Conservation (phyloP, 768 basidiomycete species). For the Hygrophorus russula region DNA sequence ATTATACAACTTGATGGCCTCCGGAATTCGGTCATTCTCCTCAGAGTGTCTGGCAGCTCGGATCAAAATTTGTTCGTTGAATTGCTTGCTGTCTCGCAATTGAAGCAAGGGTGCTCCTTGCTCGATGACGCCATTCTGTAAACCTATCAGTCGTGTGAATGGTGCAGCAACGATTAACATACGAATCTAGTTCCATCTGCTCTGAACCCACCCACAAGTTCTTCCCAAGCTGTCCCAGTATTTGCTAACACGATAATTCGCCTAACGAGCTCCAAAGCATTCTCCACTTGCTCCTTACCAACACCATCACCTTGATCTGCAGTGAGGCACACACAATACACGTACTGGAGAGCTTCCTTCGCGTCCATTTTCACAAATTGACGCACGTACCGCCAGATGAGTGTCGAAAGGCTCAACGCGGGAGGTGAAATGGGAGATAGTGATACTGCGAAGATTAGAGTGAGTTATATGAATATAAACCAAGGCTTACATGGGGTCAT, state of each 20-base stretch:
- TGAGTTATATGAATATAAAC: not conserved
- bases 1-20: slow-evolving; percentile 94
- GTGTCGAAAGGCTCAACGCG: slow-evolving; percentile 68
- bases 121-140: slow-evolving; percentile 78
- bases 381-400: slow-evolving; percentile 88
- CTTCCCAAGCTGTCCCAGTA: slow-evolving; percentile 77
- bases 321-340: slow-evolving; percentile 74
- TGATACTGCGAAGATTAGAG: slow-evolving; percentile 37
- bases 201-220: slow-evolving; percentile 88
- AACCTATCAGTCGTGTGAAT: not conserved
- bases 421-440: slow-evolving; percentile 58
- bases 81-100: slow-evolving; percentile 52
- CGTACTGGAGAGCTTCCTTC: slow-evolving; percentile 89
- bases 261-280: slow-evolving; percentile 69
- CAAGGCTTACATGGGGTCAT: slow-evolving; percentile 60
- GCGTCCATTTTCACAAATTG: slow-evolving; percentile 91
- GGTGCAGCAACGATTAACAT: slow-evolving; percentile 20
- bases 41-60: slow-evolving; percentile 75
- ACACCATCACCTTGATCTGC: slow-evolving; percentile 57
- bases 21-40: slow-evolving; percentile 73
- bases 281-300: slow-evolving; percentile 79
- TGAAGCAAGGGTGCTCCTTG: slow-evolving; percentile 70
- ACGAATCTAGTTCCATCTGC: slow-evolving; percentile 86
- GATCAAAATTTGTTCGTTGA: slow-evolving; percentile 74
- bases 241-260: slow-evolving; percentile 73